Evolutionary conservation across 495 filamentous ascomycete genomes (phyloP).

Genomic region (Sphaerosporella brunnea): DNA sequence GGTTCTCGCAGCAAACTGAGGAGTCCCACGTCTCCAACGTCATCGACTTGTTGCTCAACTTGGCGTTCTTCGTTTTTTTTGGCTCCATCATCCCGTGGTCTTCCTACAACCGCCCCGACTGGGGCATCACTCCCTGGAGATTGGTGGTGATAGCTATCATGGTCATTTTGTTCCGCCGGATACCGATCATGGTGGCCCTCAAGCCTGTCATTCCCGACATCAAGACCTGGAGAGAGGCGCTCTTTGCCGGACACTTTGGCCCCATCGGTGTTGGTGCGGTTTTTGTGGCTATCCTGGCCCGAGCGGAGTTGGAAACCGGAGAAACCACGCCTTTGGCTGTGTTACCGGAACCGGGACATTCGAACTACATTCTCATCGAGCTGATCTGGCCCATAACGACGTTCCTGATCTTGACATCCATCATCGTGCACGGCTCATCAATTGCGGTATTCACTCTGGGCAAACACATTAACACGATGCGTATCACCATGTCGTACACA

Average conservation of each 20-base stretch:
- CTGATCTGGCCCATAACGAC: conserved; percentile 93
- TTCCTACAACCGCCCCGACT: conserved; percentile 50
- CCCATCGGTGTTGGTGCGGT: conserved; percentile 96
- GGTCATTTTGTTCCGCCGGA: conserved; percentile 88
- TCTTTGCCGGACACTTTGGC: conserved; percentile 96
- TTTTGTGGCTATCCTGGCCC: conserved; percentile 80
- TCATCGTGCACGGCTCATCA: conserved; percentile 90
- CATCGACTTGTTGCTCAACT: conserved; percentile 89
- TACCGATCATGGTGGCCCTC: conserved; percentile 82
- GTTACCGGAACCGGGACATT: conserved; percentile 34
- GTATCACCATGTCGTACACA: conserved; percentile 90
- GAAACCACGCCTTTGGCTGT: conserved; percentile 51
- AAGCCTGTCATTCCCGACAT: conserved; percentile 93
- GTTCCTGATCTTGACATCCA: conserved; percentile 87
- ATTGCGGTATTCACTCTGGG: conserved; percentile 96
- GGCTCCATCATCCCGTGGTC: conserved; percentile 95
- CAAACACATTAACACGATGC: conserved; percentile 94
- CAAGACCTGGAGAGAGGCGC: conserved; percentile 94
- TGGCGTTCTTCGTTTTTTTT: conserved; percentile 95
- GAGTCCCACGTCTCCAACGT: conserved; percentile 98
- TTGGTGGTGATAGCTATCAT: conserved; percentile 77
- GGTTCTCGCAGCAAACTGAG: conserved; percentile 97
- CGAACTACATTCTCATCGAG: conserved; percentile 51
- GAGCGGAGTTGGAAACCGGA: conserved; percentile 65
- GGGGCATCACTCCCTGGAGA: conserved; percentile 71